Conservation (phyloP, 2,329 filamentous ascomycete genomes). For the Alternaria triticina region DNA sequence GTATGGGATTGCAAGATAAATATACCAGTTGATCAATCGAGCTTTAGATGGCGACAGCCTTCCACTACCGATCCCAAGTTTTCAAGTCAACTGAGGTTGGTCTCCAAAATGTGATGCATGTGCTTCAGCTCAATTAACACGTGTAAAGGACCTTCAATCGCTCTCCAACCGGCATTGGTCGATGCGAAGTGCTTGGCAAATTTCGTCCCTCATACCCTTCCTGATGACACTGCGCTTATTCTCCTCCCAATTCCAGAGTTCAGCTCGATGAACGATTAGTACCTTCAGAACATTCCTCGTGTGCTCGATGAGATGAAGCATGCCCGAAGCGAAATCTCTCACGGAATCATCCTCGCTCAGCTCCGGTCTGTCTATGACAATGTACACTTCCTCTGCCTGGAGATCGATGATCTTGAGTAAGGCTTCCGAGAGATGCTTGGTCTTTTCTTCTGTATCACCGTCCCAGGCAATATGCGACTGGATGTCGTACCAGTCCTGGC, state of each 20-base stretch:
- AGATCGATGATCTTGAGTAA: neutral
- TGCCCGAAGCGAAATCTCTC: neutral
- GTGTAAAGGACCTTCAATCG: neutral
- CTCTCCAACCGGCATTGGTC: neutral
- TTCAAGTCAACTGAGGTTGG: neutral
- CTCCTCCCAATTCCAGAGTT: neutral
- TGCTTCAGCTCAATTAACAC: neutral
- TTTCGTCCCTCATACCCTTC: neutral
- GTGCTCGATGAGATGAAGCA: neutral
- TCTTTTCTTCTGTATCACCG: neutral
- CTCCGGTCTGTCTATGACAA: neutral
- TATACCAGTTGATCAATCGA: slow-evolving; percentile 1
- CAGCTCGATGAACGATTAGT: neutral
- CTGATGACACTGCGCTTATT: neutral
- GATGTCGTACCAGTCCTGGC: slow-evolving; percentile 6
- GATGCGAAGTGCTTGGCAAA: neutral
- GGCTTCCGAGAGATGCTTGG: neutral
- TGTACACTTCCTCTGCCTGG: neutral
- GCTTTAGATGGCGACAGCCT: neutral
- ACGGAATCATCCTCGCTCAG: neutral
- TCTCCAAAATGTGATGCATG: neutral
- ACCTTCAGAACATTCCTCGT: neutral
- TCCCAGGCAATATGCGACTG: neutral
- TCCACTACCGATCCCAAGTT: neutral
- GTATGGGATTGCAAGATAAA: neutral